Percentiles rank a stretch among this genome's conserved stretches.
Evolutionary conservation across 176 grass and related monocot species (phyloP).

Genomic region (Saccharum spontaneum): DNA sequence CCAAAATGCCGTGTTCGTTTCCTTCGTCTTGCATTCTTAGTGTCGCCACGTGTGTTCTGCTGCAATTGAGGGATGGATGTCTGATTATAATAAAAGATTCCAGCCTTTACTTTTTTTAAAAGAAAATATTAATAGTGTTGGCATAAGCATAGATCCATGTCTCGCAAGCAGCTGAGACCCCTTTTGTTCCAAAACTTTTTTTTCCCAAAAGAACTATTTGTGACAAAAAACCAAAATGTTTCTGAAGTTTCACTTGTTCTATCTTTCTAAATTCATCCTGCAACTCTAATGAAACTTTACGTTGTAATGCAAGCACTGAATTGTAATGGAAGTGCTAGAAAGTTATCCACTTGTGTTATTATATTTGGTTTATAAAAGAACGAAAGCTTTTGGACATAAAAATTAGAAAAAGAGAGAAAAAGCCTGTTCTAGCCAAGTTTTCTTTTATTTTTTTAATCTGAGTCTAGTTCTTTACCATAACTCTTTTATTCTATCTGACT

Average conservation of each 20-base stretch:
- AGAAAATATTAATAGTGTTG: not conserved
- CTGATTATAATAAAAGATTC: conserved; percentile 17
- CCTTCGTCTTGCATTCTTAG: not conserved
- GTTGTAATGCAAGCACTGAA: not conserved
- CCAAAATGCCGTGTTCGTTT: not conserved
- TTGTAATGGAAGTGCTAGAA: not conserved
- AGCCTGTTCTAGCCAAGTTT: not conserved
- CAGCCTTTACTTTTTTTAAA: not conserved
- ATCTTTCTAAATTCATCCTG: not conserved
- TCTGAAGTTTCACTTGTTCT: not conserved
- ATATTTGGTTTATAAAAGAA: not conserved
- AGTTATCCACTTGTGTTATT: not conserved
- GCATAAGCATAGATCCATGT: not conserved
- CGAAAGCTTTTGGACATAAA: not conserved
- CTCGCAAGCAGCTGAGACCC: not conserved
- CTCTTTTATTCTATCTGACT: not conserved
- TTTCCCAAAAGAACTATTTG: not conserved
- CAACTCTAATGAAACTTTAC: not conserved
- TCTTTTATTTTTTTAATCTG: no score
- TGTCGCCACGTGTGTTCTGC: not conserved
- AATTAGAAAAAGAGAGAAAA: not conserved
- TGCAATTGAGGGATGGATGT: not conserved
- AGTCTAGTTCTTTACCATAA: not conserved
- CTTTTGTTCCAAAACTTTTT: not conserved
- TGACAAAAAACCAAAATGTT: not conserved